These are phyloP conservation scores for Eucommia ulmoides DNA, from an alignment of 257 asterid species.

Conservation along the genomic window DNA sequence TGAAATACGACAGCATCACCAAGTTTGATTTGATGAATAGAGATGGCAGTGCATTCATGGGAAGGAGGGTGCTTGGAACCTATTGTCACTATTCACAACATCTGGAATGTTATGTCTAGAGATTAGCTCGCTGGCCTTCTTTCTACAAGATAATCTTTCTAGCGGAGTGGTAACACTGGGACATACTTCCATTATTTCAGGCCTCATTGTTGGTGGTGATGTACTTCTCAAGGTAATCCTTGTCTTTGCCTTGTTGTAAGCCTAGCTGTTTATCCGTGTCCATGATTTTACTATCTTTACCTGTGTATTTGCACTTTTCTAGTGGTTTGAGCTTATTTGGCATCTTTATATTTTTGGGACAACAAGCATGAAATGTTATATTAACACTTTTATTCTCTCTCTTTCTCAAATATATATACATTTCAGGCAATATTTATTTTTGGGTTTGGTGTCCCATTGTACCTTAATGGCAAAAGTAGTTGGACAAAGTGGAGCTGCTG, in stretches of 20 bases:
- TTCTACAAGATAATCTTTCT: slow-evolving; percentile 73
- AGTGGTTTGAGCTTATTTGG: not conserved
- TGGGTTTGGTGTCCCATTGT: not conserved
- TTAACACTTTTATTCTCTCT: not conserved
- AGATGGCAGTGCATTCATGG: slow-evolving; percentile 81
- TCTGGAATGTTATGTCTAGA: slow-evolving; percentile 69
- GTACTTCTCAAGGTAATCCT: slow-evolving; percentile 63
- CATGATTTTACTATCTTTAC: not conserved
- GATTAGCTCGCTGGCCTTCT: slow-evolving; percentile 63
- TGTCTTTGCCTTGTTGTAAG: not conserved
- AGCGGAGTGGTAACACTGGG: slow-evolving; percentile 79
- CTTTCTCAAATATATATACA: too few relatives aligned
- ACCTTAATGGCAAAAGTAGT: slow-evolving; percentile 16
- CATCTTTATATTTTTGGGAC: too few relatives aligned
- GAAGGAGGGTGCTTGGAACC: slow-evolving; percentile 63
- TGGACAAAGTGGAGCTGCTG: slow-evolving; percentile 72
- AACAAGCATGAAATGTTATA: too few relatives aligned
- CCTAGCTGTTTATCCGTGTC: too few relatives aligned
- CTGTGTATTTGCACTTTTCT: not conserved
- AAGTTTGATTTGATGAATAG: slow-evolving; percentile 34
- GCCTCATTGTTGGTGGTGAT: slow-evolving; percentile 62
- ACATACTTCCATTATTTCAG: slow-evolving; percentile 69
- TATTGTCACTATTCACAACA: slow-evolving; percentile 57
- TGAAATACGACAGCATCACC: too few relatives aligned
- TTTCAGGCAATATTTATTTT: not conserved